Conservation (phyloP, 768 basidiomycete genomes). For the Mycena epipterygia region DNA sequence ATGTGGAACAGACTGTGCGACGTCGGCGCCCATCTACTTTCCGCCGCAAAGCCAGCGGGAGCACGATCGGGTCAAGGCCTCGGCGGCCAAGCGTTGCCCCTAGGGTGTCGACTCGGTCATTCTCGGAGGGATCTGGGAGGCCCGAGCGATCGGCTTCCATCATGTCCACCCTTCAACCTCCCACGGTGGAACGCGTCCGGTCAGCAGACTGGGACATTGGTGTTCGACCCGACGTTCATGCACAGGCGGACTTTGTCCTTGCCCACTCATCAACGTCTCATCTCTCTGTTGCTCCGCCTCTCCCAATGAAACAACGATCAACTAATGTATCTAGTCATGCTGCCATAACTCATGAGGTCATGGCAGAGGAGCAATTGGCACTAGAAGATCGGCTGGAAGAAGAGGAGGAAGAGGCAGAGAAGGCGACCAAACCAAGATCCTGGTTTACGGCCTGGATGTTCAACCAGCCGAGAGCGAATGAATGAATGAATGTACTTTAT, state of each 20-base stretch:
- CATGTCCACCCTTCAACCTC: conserved; percentile 51
- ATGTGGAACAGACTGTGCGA: conserved; percentile 58
- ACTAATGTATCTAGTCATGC: conserved; percentile 69
- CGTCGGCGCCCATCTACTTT: conserved; percentile 57
- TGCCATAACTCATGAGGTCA: conserved; percentile 76
- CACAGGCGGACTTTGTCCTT: conserved; percentile 58
- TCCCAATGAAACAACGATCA: conserved; percentile 43
- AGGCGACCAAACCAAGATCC: conserved; percentile 60
- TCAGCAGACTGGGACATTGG: conserved; percentile 53
- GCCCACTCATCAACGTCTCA: conserved; percentile 52
- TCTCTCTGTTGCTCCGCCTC: conserved; percentile 47
- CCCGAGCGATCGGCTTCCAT: conserved; percentile 54
- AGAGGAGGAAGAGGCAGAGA: conserved; percentile 66
- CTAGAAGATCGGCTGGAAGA: conserved; percentile 65
- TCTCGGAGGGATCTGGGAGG: conserved; percentile 44
- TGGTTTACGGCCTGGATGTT: conserved; percentile 82
- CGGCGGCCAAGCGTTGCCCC: conserved; percentile 47
- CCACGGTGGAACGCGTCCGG: conserved; percentile 44
- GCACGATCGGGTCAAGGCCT: conserved; percentile 42
- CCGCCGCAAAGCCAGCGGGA: conserved; percentile 54
- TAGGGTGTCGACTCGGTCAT: conserved; percentile 45
- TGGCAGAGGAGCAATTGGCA: conserved; percentile 77
- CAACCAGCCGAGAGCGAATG: conserved; percentile 45
- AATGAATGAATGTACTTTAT: conserved; percentile 43
- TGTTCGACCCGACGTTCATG: conserved; percentile 58